Evolutionary conservation across 257 asterid genomes (phyloP).

Genomic region (Salvia splendens): DNA sequence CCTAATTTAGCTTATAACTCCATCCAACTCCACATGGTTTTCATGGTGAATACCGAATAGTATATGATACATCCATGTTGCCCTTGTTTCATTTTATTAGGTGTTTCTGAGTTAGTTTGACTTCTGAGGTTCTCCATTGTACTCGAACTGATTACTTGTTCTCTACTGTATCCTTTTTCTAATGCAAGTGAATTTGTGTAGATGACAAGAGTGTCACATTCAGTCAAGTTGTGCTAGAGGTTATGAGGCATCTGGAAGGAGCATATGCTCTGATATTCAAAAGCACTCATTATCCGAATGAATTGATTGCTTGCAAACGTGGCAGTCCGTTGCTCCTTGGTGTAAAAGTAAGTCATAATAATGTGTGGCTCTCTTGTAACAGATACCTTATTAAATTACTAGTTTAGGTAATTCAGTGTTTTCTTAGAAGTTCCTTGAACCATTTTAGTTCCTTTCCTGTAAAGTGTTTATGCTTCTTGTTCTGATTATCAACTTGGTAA

Average conservation of each 20-base stretch:
- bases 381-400: neutral
- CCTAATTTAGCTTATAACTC: no score
- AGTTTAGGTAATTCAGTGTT: neutral
- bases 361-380: constrained; percentile 15
- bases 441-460: no score
- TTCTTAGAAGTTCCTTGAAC: constrained; percentile 9
- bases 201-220: constrained; percentile 83
- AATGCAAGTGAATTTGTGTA: constrained; percentile 33
- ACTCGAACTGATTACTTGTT: constrained; percentile 6
- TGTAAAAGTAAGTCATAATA: constrained; percentile 67
- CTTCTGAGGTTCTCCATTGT: neutral
- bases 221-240: constrained; percentile 97
- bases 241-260: constrained; percentile 97
- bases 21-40: neutral
- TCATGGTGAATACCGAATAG: neutral
- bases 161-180: neutral
- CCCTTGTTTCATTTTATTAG: neutral
- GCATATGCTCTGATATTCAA: constrained; percentile 98
- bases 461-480: neutral
- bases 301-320: constrained; percentile 95
- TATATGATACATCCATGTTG: neutral
- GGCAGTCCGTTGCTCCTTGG: constrained; percentile 99
- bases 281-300: constrained; percentile 91
- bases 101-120: neutral
- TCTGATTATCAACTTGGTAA: constrained; percentile 4